A percentile compares a stretch with the other conserved stretches of the same genome.
Conservation (phyloP, 306 rosid genomes). For the Sesbania bispinosa region DNA sequence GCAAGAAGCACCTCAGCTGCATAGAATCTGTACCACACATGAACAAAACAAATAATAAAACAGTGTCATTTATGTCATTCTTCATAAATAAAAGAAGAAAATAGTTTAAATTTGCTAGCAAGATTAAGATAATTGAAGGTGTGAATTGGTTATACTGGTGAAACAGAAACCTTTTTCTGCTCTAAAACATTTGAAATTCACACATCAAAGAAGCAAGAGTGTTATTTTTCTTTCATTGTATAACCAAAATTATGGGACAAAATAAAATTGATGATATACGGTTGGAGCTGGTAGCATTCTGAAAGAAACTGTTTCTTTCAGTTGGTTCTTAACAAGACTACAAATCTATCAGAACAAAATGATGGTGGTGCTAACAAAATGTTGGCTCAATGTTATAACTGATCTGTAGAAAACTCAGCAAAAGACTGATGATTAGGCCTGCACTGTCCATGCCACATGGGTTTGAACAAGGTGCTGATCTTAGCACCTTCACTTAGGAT, state of each 20-base stretch:
- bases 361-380: not conserved
- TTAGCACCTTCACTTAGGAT: constrained; percentile 19
- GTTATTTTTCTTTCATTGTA: too few relatives aligned
- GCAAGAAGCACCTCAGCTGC: constrained; percentile 65
- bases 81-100: too few relatives aligned
- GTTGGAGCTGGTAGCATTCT: constrained; percentile 1
- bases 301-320: constrained; percentile 30
- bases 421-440: not conserved
- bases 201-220: too few relatives aligned
- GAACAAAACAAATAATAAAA: not conserved
- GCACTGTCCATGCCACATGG: constrained; percentile 26
- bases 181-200: too few relatives aligned
- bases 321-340: constrained; percentile 15
- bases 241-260: too few relatives aligned
- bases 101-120: too few relatives aligned
- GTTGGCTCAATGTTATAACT: not conserved
- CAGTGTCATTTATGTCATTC: too few relatives aligned
- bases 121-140: too few relatives aligned
- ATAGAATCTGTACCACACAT: constrained; percentile 36
- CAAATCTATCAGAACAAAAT: constrained; percentile 10
- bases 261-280: not conserved
- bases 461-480: not conserved
- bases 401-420: not conserved
- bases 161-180: too few relatives aligned
- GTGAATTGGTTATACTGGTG: too few relatives aligned